phyloP scores from a whole-genome alignment of 1,139 yeast genomes.

The Blastobotrys arbuscula region DNA sequence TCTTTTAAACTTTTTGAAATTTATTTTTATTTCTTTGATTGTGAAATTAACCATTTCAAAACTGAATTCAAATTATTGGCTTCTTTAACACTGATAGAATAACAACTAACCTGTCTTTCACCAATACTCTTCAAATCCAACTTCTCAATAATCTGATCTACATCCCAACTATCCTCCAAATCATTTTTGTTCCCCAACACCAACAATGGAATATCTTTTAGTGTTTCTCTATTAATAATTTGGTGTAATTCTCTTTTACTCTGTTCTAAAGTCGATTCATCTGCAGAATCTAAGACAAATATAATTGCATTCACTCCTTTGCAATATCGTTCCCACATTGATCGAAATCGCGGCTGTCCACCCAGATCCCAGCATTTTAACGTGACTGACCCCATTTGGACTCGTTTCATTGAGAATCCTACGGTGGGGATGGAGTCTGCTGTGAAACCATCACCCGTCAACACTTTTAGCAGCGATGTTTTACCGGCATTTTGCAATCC shows the following conservation, averaged over 20 bases:
- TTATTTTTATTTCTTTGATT: constrained; percentile 19
- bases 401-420: constrained; percentile 38
- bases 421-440: constrained; percentile 39
- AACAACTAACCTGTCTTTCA: constrained; percentile 36
- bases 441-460: constrained; percentile 34
- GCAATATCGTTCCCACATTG: constrained; percentile 41
- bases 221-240: constrained; percentile 30
- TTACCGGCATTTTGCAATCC: constrained; percentile 41
- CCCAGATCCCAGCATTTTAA: constrained; percentile 41
- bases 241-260: constrained; percentile 34
- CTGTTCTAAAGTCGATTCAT: constrained; percentile 28
- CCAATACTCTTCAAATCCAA: constrained; percentile 32
- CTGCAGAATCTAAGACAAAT: constrained; percentile 38
- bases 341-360: constrained; percentile 38
- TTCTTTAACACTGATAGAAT: constrained; percentile 38
- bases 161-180: constrained; percentile 30
- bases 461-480: constrained; percentile 34
- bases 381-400: constrained; percentile 36
- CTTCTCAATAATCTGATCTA: constrained; percentile 32
- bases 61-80: constrained; percentile 35
- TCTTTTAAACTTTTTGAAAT: no score
- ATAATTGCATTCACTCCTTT: constrained; percentile 37
- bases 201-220: constrained; percentile 35
- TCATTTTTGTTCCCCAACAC: constrained; percentile 39
- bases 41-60: constrained; percentile 34